Percentiles rank a stretch among this genome's conserved stretches.
Conservation (phyloP, 1,284 basidiomycete genomes). For the Agroathelia rolfsii region DNA sequence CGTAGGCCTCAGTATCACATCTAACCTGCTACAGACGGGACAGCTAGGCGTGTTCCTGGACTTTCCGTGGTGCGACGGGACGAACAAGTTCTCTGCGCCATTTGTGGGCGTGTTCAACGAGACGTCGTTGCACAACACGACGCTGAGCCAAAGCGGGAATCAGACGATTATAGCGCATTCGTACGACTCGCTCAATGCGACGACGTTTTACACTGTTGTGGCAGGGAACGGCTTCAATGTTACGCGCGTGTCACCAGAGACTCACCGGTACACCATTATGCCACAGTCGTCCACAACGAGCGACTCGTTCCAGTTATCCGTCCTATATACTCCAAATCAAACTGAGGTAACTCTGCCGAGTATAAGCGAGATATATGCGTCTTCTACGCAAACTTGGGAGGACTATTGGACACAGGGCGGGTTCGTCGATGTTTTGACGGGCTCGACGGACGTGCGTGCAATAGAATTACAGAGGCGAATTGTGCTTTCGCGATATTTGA, state of each 20-base stretch:
- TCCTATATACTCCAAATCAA: slow-evolving; percentile 21
- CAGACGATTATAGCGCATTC: slow-evolving; percentile 33
- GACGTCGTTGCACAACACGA: slow-evolving; percentile 38
- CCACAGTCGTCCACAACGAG: slow-evolving; percentile 15
- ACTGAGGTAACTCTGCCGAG: slow-evolving; percentile 14
- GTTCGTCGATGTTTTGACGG: slow-evolving; percentile 43
- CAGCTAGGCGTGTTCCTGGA: slow-evolving; percentile 44
- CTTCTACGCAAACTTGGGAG: slow-evolving; percentile 33
- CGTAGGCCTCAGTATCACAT: slow-evolving; percentile 31
- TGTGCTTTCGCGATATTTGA: slow-evolving; percentile 44
- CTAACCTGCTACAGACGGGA: slow-evolving; percentile 28
- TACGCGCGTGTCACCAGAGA: slow-evolving; percentile 27
- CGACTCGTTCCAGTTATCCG: slow-evolving; percentile 23
- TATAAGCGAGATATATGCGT: slow-evolving; percentile 19
- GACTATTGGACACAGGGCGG: slow-evolving; percentile 39
- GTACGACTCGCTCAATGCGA: slow-evolving; percentile 27
- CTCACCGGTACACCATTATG: slow-evolving; percentile 36
- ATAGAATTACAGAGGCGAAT: slow-evolving; percentile 48
- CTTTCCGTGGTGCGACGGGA: slow-evolving; percentile 53
- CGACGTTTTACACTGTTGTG: slow-evolving; percentile 35
- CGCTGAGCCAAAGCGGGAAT: slow-evolving; percentile 18
- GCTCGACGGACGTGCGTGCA: slow-evolving; percentile 38
- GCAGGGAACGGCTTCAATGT: slow-evolving; percentile 32
- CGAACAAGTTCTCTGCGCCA: slow-evolving; percentile 42
- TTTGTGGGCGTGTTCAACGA: slow-evolving; percentile 45